Evolutionary conservation across 106 monocot genomes (phyloP), one percentile per base, ranked within the genome.

Genomic region (Alisma plantagoaquatica): DNA sequence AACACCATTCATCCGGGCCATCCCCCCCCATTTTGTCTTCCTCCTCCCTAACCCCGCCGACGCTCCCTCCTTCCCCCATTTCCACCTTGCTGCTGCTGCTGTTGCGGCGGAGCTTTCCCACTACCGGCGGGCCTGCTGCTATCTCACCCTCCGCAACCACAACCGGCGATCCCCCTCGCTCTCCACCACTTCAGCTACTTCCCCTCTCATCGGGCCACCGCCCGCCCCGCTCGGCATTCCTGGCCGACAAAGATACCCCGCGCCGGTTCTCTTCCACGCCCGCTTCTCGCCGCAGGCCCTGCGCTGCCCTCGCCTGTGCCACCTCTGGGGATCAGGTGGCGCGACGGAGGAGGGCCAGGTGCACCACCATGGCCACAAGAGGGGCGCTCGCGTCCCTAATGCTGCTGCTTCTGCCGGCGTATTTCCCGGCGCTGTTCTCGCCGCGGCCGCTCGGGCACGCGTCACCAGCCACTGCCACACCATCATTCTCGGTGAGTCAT

Each of bases 381-480:
- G 53, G 0, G 79, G 61, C 20, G 62, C n/a, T n/a, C n/a, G n/a
- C n/a, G n/a, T n/a, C 58, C 2, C 59, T 60, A 2, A 43, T 60
- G 19, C 15, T 60, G 59, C 59, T 60, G 16, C 59, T 60, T 1
- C 45, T 46, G 0, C 59, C 59, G 16, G 44, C 45, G 19, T 46
- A 45, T 7, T 60, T 43, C 33, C 59, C 45, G 14, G 45, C 4
- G 18, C 16, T 60, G 7, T 60, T 60, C 28, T 60, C 59, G n/a
- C n/a, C n/a, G n/a, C n/a, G n/a, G 14, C 59, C 59, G 3, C 59
- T 60, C 3, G 59, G 43, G 11, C 59, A 60, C 18, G 59, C 59
- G 3, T 60, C 45, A 3, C 59, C 59, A 0, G 29, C 45, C 45
- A n/a, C n/a, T n/a, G n/a, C n/a, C n/a, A n/a, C n/a, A n/a, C n/a